Evolutionary conservation across 306 rosid species (phyloP), one percentile per base, ranked within the genome.

Genomic region (Albizia julibrissin): DNA sequence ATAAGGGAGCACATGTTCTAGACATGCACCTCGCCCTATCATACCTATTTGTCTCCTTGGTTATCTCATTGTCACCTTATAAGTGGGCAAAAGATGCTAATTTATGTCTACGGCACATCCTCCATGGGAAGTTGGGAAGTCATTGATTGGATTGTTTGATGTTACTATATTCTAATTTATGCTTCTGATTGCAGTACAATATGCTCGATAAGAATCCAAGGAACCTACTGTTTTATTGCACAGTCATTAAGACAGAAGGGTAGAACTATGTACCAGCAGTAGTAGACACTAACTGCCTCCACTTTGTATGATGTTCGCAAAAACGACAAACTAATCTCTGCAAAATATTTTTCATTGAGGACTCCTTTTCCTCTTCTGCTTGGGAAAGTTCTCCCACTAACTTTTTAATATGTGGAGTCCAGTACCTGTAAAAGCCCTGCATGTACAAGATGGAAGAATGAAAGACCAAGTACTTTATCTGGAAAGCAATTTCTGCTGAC

Each of bases 391-490:
- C 90, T 72, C 84, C 85, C 69, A 95, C 72, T 75, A 85, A 85
- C 59, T 29, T 68, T 87, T 92, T 95, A 59, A 93, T 90, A 81
- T 72, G 86, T 59, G 98, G 97, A 86, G 97, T 90, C 98, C 99
- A 95, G 80, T 95, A 95, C 87, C 97, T 87, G 80, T 74, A 92
- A 86, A 89, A 89, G 37, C 99, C 99, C 99, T 95, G 91, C 85
- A 88, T 56, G 83, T 67, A 82, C 80, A 87, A 81, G 74, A 81
- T 19, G 21, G 64, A 74, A 84, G 78, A 56, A 64, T 72, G 46
- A 85, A 69, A 84, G 70, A 72, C 64, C 59, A 79, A 39, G 16
- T 52, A 43, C 12, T 44, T 22, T 3, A 71, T 71, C 22, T 14
- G 18, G 50, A 44, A 44, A 44, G 39, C 2, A 31, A 69, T 50